Evolutionary conservation across 1,139 yeast species (phyloP), one percentile per base, ranked within the genome.

Genomic region (Suhomyces chickasaworum): DNA sequence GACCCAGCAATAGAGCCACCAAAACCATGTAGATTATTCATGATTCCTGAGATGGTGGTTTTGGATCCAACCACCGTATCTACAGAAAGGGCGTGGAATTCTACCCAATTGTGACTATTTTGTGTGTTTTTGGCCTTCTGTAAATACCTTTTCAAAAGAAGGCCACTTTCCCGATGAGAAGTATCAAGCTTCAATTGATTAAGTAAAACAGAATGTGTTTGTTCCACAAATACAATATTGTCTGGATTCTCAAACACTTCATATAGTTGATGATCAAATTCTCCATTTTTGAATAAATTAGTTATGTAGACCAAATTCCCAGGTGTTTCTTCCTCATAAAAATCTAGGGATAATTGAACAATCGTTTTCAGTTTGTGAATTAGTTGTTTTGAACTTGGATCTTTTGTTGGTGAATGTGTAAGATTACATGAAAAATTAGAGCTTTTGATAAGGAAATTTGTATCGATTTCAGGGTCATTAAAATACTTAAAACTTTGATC

Each of bases 1-100:
- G 52, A 18, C 1, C 62, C 65, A 1, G 46, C 29, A 7, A 63
- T 27, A 6, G 47, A 12, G 1, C 66, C 66, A 2, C 65, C 67
- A 35, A 54, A 58, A 2, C 68, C 68, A 25, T 49, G 51, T 8
- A 22, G 30, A 31, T 33, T 50, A 42, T 52, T 52, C 38, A 61
- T 53, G 37, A 66, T 62, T 7, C 62, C 64, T 1, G 62, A 50
- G 3, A 62, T 22, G 0, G 66, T 58, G 2, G 47, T 23, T 9
- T 44, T 43, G 9, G 49, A 48, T 2, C 63, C 62, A 12, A 49
- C 23, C 7, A 42, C 48, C 0, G 42, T 39, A 3, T 34, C 23
- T 7, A 23, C 8, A 4, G 36, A 23, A 2, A 21, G 31, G 3
- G 42, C 39, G 4, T 13, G 22, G 18, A 43, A 32, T 40, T 46